Evolutionary conservation across 1,139 yeast genomes (phyloP).

Genomic region (Debaryomyces udenii): DNA sequence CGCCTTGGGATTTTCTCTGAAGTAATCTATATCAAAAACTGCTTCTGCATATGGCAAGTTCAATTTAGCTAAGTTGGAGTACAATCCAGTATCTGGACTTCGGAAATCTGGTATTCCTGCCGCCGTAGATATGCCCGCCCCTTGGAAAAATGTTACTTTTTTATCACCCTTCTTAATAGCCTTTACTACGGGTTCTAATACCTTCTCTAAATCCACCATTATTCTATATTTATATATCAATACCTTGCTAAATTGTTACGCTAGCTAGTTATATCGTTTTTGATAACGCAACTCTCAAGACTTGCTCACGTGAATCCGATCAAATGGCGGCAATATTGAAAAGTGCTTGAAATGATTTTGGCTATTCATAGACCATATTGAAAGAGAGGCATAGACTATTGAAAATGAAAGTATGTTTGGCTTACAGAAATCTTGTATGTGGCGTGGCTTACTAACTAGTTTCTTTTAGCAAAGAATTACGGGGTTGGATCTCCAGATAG

Average conservation of each 20-base stretch:
- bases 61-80: slow-evolving; percentile 73
- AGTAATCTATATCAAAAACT: slow-evolving; percentile 87
- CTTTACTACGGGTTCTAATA: slow-evolving; percentile 24
- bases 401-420: slow-evolving; percentile 14
- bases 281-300: too few relatives aligned
- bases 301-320: slow-evolving; percentile 8
- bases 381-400: too few relatives aligned
- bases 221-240: neutral
- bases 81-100: slow-evolving; percentile 88
- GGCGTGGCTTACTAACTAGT: slow-evolving; percentile 4
- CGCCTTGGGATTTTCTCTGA: slow-evolving; percentile 73
- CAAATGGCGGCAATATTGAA: slow-evolving; percentile 5
- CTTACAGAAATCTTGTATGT: neutral
- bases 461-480: slow-evolving; percentile 73
- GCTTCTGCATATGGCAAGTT: slow-evolving; percentile 93
- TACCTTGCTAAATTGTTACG: neutral
- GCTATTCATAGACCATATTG: too few relatives aligned
- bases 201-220: slow-evolving; percentile 18
- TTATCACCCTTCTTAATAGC: slow-evolving; percentile 26
- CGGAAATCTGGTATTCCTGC: slow-evolving; percentile 97
- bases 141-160: slow-evolving; percentile 59
- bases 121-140: slow-evolving; percentile 92
- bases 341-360: too few relatives aligned
- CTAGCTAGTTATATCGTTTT: too few relatives aligned
- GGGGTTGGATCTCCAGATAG: slow-evolving; percentile 75